These are phyloP conservation scores for Pestalotiopsis sp. DNA, from an alignment of 2,329 filamentous ascomycete genomes.

Conservation along the genomic window DNA sequence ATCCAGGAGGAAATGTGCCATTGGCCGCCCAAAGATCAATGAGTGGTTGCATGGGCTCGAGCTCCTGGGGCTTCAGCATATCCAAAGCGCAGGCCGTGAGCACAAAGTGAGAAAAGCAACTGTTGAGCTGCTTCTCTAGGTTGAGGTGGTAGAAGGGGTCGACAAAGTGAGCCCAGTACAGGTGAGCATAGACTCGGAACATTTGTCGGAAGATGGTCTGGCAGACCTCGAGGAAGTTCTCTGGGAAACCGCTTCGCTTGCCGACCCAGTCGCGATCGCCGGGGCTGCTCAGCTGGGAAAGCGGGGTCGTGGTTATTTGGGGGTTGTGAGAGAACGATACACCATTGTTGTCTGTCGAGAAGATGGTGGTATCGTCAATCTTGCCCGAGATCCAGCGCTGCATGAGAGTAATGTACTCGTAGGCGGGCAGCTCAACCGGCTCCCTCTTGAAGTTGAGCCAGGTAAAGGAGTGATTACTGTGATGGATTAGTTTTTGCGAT, in stretches of 20 bases:
- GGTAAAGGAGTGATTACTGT: conserved; percentile 88
- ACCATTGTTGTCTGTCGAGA: conserved; percentile 80
- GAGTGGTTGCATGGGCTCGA: conserved; percentile 94
- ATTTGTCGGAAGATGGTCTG: conserved; percentile 96
- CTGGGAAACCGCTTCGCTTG: conserved; percentile 89
- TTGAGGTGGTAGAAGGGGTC: conserved; percentile 85
- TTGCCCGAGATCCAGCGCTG: conserved; percentile 98
- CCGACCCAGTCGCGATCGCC: conserved; percentile 79
- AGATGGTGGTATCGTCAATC: conserved; percentile 86
- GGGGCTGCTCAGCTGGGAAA: conserved; percentile 63
- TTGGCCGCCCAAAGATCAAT: conserved; percentile 91
- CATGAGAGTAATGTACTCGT: conserved; percentile 92
- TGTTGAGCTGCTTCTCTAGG: conserved; percentile 80
- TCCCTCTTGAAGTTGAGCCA: conserved; percentile 89
- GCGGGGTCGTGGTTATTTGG: conserved; percentile 57
- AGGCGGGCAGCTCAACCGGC: conserved; percentile 88
- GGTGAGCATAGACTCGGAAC: conserved; percentile 96
- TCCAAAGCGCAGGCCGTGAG: conserved; percentile 79
- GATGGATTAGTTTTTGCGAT: conserved; percentile 15
- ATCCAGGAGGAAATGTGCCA: conserved; percentile 80
- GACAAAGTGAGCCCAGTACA: conserved; percentile 95
- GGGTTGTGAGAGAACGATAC: conserved; percentile 69
- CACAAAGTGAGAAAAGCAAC: conserved; percentile 84
- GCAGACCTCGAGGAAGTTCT: conserved; percentile 86
- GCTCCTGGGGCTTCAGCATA: conserved; percentile 84